These are phyloP conservation scores for Astrephomene gubernaculifera DNA, from an alignment of 139 green algal species.

Conservation along the genomic window DNA sequence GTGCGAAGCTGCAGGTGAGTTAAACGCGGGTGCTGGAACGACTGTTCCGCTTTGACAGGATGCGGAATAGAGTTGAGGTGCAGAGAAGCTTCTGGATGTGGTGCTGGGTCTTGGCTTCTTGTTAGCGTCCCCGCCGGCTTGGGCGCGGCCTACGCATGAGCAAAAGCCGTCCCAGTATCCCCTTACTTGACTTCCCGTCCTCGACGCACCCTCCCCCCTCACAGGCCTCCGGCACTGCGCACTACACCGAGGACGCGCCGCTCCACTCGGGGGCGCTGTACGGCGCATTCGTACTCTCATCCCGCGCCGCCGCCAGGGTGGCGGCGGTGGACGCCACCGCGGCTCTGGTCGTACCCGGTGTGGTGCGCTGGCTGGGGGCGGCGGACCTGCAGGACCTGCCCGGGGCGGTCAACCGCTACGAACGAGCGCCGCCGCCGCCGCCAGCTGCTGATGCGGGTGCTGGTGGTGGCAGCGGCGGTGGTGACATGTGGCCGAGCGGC, in stretches of 20 bases:
- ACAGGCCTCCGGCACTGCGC: conserved; percentile 71
- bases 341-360: conserved; percentile 52
- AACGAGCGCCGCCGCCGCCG: too few species aligned
- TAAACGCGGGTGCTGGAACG: too few species aligned
- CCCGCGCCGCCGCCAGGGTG: conserved; percentile 51
- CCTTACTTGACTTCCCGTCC: neutral
- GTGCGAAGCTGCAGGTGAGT: conserved; percentile 59
- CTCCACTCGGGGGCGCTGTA: conserved; percentile 52
- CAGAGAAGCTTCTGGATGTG: too few species aligned
- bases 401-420: neutral
- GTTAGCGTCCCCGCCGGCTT: too few species aligned
- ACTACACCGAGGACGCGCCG: conserved; percentile 71
- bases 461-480: too few species aligned
- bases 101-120: too few species aligned
- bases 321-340: conserved; percentile 23
- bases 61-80: too few species aligned
- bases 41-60: too few species aligned
- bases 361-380: conserved; percentile 55
- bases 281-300: conserved; percentile 62
- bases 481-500: neutral
- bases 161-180: neutral
- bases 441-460: too few species aligned
- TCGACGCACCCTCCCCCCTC: neutral
- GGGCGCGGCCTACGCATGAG: too few species aligned
- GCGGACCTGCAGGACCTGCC: conserved; percentile 54